Evolutionary conservation across 257 asterid genomes (phyloP), one percentile per base, ranked within the genome.

Genomic region (Capsicum pubescens): DNA sequence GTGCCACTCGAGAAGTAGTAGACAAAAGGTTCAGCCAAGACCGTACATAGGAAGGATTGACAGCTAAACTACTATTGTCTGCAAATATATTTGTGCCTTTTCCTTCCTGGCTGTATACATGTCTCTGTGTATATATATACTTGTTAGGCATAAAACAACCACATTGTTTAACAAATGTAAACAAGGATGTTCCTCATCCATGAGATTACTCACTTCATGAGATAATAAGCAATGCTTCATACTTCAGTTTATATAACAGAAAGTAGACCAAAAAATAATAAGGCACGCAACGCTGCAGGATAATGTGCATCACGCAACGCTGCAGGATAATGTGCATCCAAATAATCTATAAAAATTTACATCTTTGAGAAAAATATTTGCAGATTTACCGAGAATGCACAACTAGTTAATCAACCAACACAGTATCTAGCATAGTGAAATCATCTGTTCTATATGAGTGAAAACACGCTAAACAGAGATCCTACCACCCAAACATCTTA

Each of bases 1-100:
- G 97, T 44, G 97, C 97, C 83, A 92, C 94, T 80, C 98, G 91
- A 79, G 99, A 97, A 39, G 98, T 92, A 81, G 93, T 89, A 6
- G 98, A 95, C 89, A 97, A 87, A 87, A 90, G 93, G 85, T 91
- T 90, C 82, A 93, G 87, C 99, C 99, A 97, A 1, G 98, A 92
- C 54, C 89, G 92, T 76, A 95, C 87, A 71, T 97, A 92, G 83
- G 90, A 93, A 85, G 97, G 97, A 88, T 92, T 97, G 83, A 93
- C 87, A 19, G 98, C 93, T 88, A 95, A 93, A 84, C 96, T 93
- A 90, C 97, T 91, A 64, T 85, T 84, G 86, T 93, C 97, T 63
- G 99, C 92, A 88, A 97, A 97, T 87, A 97, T 87, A 64, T 91
- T 87, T 15, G 90, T 87, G 78, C 81, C 89, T 87, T 89, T 93